Percentiles rank a stretch among this genome's conserved stretches.
These are phyloP conservation scores for Phytophthora fragariae DNA, from an alignment of 352 stramenopile genomes.

Conservation along the genomic window DNA sequence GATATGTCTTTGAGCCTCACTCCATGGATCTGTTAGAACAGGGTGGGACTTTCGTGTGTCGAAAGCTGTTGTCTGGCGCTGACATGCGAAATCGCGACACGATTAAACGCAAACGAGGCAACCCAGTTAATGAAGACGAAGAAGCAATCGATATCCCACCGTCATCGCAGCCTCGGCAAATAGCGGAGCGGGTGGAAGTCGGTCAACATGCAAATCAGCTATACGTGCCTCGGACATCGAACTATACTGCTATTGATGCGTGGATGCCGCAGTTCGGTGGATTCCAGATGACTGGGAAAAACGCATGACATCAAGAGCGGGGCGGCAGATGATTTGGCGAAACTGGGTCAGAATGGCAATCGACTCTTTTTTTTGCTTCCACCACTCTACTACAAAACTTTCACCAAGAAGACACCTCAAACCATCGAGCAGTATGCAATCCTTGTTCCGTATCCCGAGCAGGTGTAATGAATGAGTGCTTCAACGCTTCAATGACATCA, in stretches of 20 bases:
- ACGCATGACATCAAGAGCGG: slow-evolving; percentile 34
- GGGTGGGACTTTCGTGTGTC: slow-evolving; percentile 35
- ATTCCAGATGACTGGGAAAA: slow-evolving; percentile 44
- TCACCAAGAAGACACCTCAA: slow-evolving; percentile 41
- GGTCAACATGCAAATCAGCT: slow-evolving; percentile 35
- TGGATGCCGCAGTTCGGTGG: slow-evolving; percentile 43
- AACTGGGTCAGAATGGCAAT: slow-evolving; percentile 42
- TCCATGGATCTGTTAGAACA: slow-evolving; percentile 40
- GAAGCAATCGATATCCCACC: slow-evolving; percentile 29
- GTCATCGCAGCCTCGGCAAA: slow-evolving; percentile 24
- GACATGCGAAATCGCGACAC: slow-evolving; percentile 22
- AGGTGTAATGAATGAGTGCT: slow-evolving; percentile 18
- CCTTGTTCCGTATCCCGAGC: slow-evolving; percentile 37
- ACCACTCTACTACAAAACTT: slow-evolving; percentile 41
- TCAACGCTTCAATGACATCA: not conserved
- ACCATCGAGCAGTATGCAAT: slow-evolving; percentile 38
- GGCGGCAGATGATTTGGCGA: slow-evolving; percentile 34
- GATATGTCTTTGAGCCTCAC: slow-evolving; percentile 50
- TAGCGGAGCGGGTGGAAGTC: slow-evolving; percentile 31
- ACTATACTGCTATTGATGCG: slow-evolving; percentile 41
- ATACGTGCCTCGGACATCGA: slow-evolving; percentile 40
- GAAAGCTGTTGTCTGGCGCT: slow-evolving; percentile 31
- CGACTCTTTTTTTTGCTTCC: slow-evolving; percentile 46
- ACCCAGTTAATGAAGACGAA: slow-evolving; percentile 9
- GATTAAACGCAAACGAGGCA: slow-evolving; percentile 28